phyloP scores from a whole-genome alignment of 2,329 filamentous ascomycete species.

The Verticillium dahliae region DNA sequence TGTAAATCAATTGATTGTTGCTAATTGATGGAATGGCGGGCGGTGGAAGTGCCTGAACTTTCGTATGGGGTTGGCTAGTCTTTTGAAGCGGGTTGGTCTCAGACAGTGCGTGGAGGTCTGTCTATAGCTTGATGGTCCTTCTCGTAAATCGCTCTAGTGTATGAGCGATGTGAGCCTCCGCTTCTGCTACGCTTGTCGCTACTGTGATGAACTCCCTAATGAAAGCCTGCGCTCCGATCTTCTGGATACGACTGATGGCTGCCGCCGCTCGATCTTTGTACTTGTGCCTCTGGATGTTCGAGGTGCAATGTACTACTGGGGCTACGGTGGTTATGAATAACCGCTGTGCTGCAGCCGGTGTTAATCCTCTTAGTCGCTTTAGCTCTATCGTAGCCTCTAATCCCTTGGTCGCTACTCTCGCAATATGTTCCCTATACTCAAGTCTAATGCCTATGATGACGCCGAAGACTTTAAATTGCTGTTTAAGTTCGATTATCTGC shows the following conservation, averaged over 20 bases:
- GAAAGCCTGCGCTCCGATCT: conserved; percentile 2
- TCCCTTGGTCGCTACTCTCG: conserved; percentile 10
- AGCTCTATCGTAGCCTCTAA: conserved; percentile 6
- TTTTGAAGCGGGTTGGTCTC: too few relatives aligned
- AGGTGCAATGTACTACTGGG: not conserved
- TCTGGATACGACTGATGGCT: conserved; percentile 1
- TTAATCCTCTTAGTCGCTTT: conserved; percentile 5
- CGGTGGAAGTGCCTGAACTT: too few relatives aligned
- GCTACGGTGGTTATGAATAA: not conserved
- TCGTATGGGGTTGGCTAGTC: too few relatives aligned
- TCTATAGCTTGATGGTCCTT: not conserved
- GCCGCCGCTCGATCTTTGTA: not conserved
- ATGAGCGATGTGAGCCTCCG: too few relatives aligned
- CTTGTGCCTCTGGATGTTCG: not conserved
- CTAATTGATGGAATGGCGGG: too few relatives aligned
- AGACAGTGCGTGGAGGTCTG: not conserved
- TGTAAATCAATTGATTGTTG: too few relatives aligned
- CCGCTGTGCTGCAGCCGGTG: conserved; percentile 1
- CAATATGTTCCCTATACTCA: too few relatives aligned
- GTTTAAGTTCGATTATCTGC: not conserved
- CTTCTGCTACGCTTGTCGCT: not conserved
- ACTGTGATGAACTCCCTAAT: not conserved
- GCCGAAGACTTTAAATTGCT: conserved; percentile 10
- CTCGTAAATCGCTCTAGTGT: not conserved
- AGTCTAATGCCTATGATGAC: conserved; percentile 14